Base-by-base conservation (phyloP, 331 rosid genomes). In the Quercus tomentella region DNA sequence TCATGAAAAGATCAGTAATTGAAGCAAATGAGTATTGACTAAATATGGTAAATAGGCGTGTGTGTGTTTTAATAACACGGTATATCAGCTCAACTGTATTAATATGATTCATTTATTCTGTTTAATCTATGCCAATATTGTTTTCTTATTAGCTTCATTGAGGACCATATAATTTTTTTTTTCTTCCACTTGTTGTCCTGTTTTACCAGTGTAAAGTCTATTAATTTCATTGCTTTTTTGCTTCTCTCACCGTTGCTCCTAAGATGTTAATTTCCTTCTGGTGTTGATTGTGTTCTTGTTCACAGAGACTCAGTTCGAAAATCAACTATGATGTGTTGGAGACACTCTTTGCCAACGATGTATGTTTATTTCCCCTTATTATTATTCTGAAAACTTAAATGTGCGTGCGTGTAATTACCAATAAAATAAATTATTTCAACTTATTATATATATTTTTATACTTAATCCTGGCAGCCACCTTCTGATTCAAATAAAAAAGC, bases 261-360 rank as follows among this genome's bases (percentile, higher is more conserved):
- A 17, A 11, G 37, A 79, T 72, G 25, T 33, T 74, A 41, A 51
- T 61, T 33, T 35, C 10, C 51, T 49, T 67, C 61, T 61, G 71
- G 74, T 31, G 15, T 58, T 69, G 15, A 8, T 78, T 83, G 37
- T 73, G 37, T 70, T 37, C 3, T 41, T 79, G 73, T 80, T 43
- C 70, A 84, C 89, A 90, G 94, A 80, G 91, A 77, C 85, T 85
- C 68, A 78, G 87, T 74, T 85, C 82, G 56, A 90, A 80, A 86
- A 84, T 90, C 87, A 90, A 90, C 82, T 77, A 63, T 18, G 92
- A 85, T 69, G 81, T 79, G 37, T 73, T 90, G 81, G 79, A 57
- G 70, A 81, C 82, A 25, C 77, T 89, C 82, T 88, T 87, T 76
- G 74, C 82, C 18, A 83, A 84, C 8, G 57, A 74, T 17, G 94